Evolutionary conservation across 2,329 filamentous ascomycete genomes (phyloP).

Genomic region (Fusarium camptoceras): DNA sequence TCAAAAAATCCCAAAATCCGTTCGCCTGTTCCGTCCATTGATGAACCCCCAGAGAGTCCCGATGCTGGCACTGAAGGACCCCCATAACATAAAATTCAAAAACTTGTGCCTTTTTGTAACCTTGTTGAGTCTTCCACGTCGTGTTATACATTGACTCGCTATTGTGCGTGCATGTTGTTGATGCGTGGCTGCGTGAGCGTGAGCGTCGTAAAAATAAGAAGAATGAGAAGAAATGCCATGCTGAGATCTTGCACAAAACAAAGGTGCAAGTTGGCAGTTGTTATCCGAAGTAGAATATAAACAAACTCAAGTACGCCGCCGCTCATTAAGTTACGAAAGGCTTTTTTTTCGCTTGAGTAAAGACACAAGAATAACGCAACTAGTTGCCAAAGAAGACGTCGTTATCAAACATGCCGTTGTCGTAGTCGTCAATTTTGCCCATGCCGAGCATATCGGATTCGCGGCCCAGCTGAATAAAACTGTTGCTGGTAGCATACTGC

Average conservation of each 20-base stretch:
- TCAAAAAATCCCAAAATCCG: conserved; percentile 2
- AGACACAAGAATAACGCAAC: conserved; percentile 7
- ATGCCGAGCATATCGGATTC: conserved; percentile 63
- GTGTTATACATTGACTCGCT: conserved; percentile 19
- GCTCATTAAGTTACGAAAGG: conserved; percentile 32
- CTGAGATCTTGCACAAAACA: conserved; percentile 17
- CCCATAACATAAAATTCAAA: conserved; percentile 1
- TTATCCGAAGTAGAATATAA: conserved; percentile 15
- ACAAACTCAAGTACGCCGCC: conserved; percentile 17
- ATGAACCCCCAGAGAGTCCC: not conserved
- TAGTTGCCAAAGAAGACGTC: conserved; percentile 64
- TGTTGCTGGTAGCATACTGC: conserved; percentile 58
- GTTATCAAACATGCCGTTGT: conserved; percentile 65
- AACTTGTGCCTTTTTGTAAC: conserved; percentile 17
- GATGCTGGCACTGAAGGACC: not conserved
- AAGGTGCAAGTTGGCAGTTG: conserved; percentile 2
- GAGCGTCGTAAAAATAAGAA: conserved; percentile 38
- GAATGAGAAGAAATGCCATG: not conserved
- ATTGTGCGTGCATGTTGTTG: conserved; percentile 22
- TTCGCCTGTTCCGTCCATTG: conserved; percentile 17
- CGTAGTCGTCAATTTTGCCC: conserved; percentile 66
- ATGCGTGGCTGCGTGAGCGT: conserved; percentile 38
- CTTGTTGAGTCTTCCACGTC: conserved; percentile 9
- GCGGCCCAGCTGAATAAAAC: conserved; percentile 58
- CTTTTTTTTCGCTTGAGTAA: conserved; percentile 26